These are phyloP conservation scores for Elsinoe fawcettii DNA, from an alignment of 2,329 filamentous ascomycete genomes.

Conservation along the genomic window DNA sequence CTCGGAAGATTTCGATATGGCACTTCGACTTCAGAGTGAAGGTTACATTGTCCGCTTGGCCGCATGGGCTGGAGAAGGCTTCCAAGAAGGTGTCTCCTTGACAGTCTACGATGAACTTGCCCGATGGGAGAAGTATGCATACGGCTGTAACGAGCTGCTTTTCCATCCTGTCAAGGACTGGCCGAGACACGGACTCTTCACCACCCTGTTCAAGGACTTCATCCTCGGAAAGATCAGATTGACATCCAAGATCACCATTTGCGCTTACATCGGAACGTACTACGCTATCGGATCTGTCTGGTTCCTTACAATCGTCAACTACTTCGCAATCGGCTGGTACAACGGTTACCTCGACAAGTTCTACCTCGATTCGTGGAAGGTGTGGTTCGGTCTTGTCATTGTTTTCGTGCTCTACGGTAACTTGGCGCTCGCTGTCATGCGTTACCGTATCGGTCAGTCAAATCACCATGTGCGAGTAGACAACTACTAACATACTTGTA, in stretches of 20 bases:
- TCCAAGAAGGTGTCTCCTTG: constrained; percentile 65
- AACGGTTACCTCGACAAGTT: constrained; percentile 59
- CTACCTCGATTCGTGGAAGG: constrained; percentile 60
- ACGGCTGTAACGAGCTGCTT: constrained; percentile 64
- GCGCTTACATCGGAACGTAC: constrained; percentile 64
- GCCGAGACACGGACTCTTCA: constrained; percentile 56
- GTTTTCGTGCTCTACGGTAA: constrained; percentile 58
- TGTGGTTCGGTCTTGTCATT: constrained; percentile 55
- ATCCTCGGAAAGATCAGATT: constrained; percentile 54
- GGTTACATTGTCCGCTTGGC: constrained; percentile 63
- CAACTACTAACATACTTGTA: background rate
- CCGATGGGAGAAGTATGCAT: constrained; percentile 67
- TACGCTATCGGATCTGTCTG: constrained; percentile 63
- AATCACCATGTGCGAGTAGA: background rate
- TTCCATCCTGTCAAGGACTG: constrained; percentile 60
- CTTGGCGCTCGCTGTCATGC: constrained; percentile 52
- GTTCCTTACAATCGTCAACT: constrained; percentile 60
- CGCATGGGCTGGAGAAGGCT: constrained; percentile 60
- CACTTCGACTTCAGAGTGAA: constrained; percentile 60
- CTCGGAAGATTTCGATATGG: constrained; percentile 71
- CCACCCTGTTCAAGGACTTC: constrained; percentile 55
- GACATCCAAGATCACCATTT: constrained; percentile 62
- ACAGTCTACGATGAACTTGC: constrained; percentile 66
- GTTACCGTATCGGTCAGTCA: constrained; percentile 45
- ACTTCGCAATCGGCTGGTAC: constrained; percentile 64